phyloP scores from a whole-genome alignment of 139 green algal genomes.

The Chlorella sp. region DNA sequence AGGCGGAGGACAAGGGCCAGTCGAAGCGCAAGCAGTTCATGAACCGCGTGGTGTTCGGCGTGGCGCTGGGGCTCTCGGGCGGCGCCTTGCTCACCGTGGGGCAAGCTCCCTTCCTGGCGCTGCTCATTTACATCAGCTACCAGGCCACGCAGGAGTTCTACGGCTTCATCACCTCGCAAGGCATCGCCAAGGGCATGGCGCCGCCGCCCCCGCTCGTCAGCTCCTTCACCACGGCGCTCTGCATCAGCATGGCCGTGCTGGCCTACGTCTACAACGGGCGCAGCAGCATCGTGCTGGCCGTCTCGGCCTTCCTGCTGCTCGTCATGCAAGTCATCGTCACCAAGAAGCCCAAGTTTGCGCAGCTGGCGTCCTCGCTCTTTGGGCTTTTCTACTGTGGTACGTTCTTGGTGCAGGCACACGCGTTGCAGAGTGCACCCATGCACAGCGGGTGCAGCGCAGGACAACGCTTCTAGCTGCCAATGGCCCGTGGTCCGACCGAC shows the following conservation, averaged over 20 bases:
- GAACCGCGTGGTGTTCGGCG: constrained; percentile 54
- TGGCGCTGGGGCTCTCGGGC: constrained; percentile 44
- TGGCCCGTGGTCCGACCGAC: too few relatives aligned
- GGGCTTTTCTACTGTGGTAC: constrained; percentile 90
- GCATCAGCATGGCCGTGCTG: constrained; percentile 57
- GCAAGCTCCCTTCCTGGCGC: constrained; percentile 40
- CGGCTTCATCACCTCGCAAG: constrained; percentile 55
- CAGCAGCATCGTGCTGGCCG: constrained; percentile 48
- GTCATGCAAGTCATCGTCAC: constrained; percentile 62
- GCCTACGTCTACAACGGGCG: constrained; percentile 30
- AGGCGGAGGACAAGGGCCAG: background rate
- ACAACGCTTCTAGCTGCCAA: too few relatives aligned
- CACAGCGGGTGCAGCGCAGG: too few relatives aligned
- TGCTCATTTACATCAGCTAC: constrained; percentile 58
- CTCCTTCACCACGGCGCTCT: constrained; percentile 57
- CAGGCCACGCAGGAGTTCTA: constrained; percentile 67
- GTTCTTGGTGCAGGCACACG: too few relatives aligned
- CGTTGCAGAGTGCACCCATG: too few relatives aligned
- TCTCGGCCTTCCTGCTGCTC: constrained; percentile 74
- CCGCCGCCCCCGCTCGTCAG: constrained; percentile 56
- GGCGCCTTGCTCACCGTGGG: constrained; percentile 55
- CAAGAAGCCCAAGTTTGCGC: constrained; percentile 68
- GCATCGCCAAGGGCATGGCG: constrained; percentile 53
- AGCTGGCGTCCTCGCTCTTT: constrained; percentile 81
- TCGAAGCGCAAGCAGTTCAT: constrained; percentile 31